Evolutionary conservation across 495 filamentous ascomycete species (phyloP).

Genomic region (Tuber borchii): DNA sequence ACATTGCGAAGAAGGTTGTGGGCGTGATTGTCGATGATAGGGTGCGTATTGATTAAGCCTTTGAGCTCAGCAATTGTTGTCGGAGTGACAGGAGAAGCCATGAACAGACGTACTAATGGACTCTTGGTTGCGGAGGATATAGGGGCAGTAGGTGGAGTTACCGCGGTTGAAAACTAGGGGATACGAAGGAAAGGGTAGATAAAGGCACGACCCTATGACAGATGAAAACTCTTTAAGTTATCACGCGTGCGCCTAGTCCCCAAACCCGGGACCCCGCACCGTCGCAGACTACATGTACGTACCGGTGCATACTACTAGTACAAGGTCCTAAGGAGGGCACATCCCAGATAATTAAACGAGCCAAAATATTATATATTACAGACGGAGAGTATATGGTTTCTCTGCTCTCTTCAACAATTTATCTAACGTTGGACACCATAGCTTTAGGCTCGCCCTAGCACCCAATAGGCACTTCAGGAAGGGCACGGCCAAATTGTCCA

Average conservation of each 20-base stretch:
- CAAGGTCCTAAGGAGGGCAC: neutral
- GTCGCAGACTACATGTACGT: neutral
- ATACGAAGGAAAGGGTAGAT: neutral
- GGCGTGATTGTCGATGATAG: conserved; percentile 84
- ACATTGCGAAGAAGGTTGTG: conserved; percentile 61
- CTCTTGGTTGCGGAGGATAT: neutral
- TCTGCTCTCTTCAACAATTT: neutral
- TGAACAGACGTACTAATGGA: neutral
- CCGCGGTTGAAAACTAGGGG: neutral
- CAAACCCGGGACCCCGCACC: neutral
- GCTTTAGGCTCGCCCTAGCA: neutral
- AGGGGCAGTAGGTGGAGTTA: neutral
- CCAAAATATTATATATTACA: neutral
- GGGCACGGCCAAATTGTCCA: neutral
- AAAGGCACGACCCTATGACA: neutral
- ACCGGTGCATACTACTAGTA: neutral
- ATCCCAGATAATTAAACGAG: neutral
- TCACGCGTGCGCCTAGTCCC: neutral
- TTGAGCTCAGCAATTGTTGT: conserved; percentile 41
- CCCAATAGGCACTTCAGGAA: neutral
- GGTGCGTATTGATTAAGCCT: conserved; percentile 56
- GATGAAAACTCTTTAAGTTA: neutral
- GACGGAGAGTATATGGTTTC: neutral
- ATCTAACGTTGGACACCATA: neutral
- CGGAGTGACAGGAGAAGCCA: conserved; percentile 6